Conservation (phyloP, 129 eudicot genomes). For the Centrapalus pauciflorus region DNA sequence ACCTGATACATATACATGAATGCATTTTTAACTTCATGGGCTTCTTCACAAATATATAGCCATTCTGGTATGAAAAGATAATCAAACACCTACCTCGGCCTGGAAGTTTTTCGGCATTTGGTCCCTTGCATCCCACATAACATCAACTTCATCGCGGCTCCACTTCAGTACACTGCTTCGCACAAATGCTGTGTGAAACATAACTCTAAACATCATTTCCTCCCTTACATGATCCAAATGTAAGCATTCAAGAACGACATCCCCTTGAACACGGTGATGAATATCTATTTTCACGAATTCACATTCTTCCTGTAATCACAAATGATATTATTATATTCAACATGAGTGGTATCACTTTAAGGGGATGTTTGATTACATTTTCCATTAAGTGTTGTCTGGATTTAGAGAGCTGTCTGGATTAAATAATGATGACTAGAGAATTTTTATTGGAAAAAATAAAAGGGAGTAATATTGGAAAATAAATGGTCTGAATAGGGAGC, state of each 20-base stretch:
- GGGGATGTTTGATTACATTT: no score
- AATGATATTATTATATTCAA: constrained; percentile 12
- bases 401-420: no score
- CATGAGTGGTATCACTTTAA: neutral
- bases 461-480: no score
- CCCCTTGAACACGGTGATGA: constrained; percentile 83
- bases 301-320: constrained; percentile 84
- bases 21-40: constrained; percentile 34
- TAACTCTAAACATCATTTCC: constrained; percentile 77
- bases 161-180: constrained; percentile 57
- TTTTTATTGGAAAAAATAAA: no score
- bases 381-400: no score
- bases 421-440: no score
- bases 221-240: constrained; percentile 71
- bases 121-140: constrained; percentile 82
- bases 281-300: constrained; percentile 67
- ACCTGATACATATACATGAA: constrained; percentile 60
- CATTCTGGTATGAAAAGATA: neutral
- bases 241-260: constrained; percentile 80
- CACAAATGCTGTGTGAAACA: constrained; percentile 90
- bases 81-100: constrained; percentile 58
- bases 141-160: constrained; percentile 77
- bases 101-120: constrained; percentile 69
- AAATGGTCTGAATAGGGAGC: no score
- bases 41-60: constrained; percentile 8